Evolutionary conservation across 2,329 filamentous ascomycete species (phyloP), one percentile per base, ranked within the genome.

Genomic region (Fusarium sp.): DNA sequence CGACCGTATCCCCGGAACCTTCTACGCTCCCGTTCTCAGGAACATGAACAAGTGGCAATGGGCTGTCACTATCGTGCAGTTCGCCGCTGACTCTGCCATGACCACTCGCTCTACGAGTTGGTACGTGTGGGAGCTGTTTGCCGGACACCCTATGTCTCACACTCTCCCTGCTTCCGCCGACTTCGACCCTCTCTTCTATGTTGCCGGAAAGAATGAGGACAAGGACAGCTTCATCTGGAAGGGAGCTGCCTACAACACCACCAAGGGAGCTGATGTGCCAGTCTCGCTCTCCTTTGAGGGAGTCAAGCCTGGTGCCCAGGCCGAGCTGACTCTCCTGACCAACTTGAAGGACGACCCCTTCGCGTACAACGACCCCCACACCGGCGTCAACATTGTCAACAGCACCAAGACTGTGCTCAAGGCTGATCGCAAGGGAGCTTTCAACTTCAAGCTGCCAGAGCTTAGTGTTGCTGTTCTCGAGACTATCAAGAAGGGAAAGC

Each of bases 381-480:
- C 78, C 36, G 81, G 81, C 9, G 79, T 80, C 64, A 87, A 87
- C 62, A 81, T 87, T 21, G 86, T 89, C 1, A 76, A 83, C 52
- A 83, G 78, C 21, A 78, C 76, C 2, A 80, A 75, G 13, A 74
- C 72, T 2, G 76, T 75, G 0, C 62, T 87, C 21, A 77, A 73
- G 68, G 85, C 83, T 4, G 81, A 80, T 17, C 70, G 74, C 5
- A 77, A 81, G 26, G 87, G 87, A 3, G 75, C 70, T 3, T 88
- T 89, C 68, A 76, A 76, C 43, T 89, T 89, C 69, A 79, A 74
- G 26, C 62, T 90, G 71, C 87, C 87, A 0, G 79, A 86, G 67
- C 76, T 88, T 59, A 88, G 85, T 67, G 83, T 89, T 49, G 86
- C 86, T 15, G 83, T 89, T 4, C 72, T 90, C 53, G 85, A 88